These are phyloP conservation scores for Acacia melanoxylon DNA, from an alignment of 306 rosid species.

Conservation along the genomic window DNA sequence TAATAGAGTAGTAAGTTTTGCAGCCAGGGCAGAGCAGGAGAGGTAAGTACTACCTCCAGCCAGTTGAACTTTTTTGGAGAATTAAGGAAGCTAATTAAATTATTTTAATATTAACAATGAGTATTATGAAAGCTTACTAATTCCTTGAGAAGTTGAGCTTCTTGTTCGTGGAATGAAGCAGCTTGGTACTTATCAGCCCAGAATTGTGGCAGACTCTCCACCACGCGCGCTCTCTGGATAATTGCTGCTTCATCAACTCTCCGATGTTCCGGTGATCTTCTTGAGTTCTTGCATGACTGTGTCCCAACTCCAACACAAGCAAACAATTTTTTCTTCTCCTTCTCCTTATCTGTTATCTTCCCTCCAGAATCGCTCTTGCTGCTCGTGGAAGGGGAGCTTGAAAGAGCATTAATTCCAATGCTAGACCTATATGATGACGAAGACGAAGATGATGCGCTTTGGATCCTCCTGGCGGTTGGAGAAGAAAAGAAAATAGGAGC, in stretches of 20 bases:
- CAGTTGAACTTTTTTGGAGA: too few relatives aligned
- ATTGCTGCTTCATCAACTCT: slow-evolving; percentile 51
- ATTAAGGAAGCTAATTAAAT: too few relatives aligned
- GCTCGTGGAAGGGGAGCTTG: not conserved
- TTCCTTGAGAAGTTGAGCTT: slow-evolving; percentile 72
- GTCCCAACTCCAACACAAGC: slow-evolving; percentile 49
- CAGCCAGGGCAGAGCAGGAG: not conserved
- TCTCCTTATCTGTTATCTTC: slow-evolving; percentile 26
- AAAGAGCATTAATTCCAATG: not conserved
- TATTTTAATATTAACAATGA: too few relatives aligned
- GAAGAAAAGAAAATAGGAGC: not conserved
- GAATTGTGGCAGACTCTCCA: slow-evolving; percentile 60
- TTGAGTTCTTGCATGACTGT: slow-evolving; percentile 53
- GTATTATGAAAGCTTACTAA: slow-evolving; percentile 43
- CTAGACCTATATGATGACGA: not conserved
- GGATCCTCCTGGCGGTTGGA: not conserved
- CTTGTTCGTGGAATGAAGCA: slow-evolving; percentile 65
- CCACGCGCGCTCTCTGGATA: slow-evolving; percentile 64
- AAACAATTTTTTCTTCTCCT: slow-evolving; percentile 58
- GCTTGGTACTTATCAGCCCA: slow-evolving; percentile 88
- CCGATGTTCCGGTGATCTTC: slow-evolving; percentile 62
- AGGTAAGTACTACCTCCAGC: not conserved
- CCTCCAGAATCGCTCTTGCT: not conserved
- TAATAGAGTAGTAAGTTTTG: too few relatives aligned
- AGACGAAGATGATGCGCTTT: not conserved